Evolutionary conservation across 2,329 filamentous ascomycete species (phyloP).

Genomic region (Coleophoma eucalyptorum): DNA sequence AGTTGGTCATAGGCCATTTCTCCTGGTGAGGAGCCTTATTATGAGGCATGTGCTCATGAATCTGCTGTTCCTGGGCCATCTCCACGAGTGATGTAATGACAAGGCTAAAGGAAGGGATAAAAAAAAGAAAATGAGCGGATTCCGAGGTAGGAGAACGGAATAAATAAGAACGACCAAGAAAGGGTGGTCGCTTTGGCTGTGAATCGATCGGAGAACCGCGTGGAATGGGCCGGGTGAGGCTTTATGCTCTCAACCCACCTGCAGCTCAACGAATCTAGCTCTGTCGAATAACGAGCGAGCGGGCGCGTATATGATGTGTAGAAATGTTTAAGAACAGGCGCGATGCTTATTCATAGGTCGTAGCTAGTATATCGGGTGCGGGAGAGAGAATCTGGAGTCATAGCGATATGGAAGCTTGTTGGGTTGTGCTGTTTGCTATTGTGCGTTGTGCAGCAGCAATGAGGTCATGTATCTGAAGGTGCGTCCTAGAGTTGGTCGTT

Average conservation of each 20-base stretch:
- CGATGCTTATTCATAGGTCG: not conserved
- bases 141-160: not conserved
- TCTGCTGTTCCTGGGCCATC: conserved; percentile 14
- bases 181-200: not conserved
- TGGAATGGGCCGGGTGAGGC: not conserved
- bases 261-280: conserved; percentile 1
- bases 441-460: not conserved
- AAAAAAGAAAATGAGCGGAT: not conserved
- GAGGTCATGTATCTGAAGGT: not conserved
- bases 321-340: not conserved
- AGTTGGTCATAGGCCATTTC: conserved; percentile 65
- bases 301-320: not conserved
- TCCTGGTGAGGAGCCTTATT: conserved; percentile 38
- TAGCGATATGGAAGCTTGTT: not conserved
- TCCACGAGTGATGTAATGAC: not conserved
- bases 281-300: not conserved
- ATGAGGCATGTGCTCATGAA: conserved; percentile 17
- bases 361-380: not conserved
- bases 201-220: not conserved
- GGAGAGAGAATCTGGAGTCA: not conserved
- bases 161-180: too few relatives aligned
- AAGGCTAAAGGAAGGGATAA: not conserved
- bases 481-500: too few relatives aligned
- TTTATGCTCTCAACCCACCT: not conserved
- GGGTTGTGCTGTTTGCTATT: not conserved